Evolutionary conservation across 225 moss, liverwort and hornwort genomes (phyloP), one percentile per base, ranked within the genome.

Genomic region (Polytrichum formosum): DNA sequence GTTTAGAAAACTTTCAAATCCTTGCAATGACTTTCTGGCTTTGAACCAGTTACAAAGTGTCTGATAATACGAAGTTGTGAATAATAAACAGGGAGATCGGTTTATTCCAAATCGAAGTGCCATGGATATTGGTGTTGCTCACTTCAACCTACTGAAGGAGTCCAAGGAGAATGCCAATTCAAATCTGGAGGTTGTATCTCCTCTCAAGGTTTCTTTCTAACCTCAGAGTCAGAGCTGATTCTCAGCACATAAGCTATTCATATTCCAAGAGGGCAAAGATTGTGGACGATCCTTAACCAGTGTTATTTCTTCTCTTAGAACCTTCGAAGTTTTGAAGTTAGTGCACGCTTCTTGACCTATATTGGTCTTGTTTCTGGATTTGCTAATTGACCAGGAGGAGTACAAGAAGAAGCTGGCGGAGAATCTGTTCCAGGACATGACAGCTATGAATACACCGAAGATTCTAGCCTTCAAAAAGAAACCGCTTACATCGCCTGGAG

Each of bases 331-430:
- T 26, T 6, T 28, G 55, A 23, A 16, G 8, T 54, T 66, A 65
- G 16, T 65, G 64, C 29, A 27, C 64, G 16, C 4, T 18, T 23
- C 64, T 27, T 65, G 28, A 65, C 64, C 64, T 65, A 4, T 7
- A 65, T 22, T 22, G 27, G 8, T 27, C 18, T 65, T 26, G 18
- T 27, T 26, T n/a, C 4, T 16, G 46, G 46, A 46, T 46, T 46
- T 66, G 61, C 70, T 68, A 37, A 31, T 67, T 82, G 59, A 77
- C 33, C 88, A 96, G 90, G 96, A 96, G 81, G 92, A 90, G 64
- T 96, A 93, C 80, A 96, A 89, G 84, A 90, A 73, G 73, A 87
- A 92, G 63, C 77, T 96, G 72, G 93, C 89, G 5, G 83, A 90
- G 25, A 82, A 89, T 66, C 77, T 96, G 46, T 90, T 96, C 66